A percentile compares a stretch with the other conserved stretches of the same genome.
These are phyloP conservation scores for Blastocladiella emersonii DNA, from an alignment of 371 early-diverging fungal species.

Conservation along the genomic window DNA sequence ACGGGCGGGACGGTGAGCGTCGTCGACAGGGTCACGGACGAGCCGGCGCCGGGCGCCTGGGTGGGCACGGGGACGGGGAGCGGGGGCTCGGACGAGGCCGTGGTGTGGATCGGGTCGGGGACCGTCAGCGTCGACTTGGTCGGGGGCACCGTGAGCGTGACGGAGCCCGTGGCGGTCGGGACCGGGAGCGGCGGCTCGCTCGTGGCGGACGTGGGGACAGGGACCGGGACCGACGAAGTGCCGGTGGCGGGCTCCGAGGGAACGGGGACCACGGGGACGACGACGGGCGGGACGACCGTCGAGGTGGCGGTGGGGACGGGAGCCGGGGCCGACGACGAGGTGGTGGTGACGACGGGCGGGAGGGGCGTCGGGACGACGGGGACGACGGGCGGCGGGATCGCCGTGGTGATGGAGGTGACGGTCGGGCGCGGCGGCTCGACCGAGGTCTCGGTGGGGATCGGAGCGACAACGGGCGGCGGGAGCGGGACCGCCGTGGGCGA, in stretches of 20 bases:
- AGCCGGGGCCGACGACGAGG: no score
- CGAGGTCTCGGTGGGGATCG: neutral
- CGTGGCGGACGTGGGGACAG: slow-evolving; percentile 23
- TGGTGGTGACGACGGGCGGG: no score
- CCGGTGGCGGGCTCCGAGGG: slow-evolving; percentile 24
- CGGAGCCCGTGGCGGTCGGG: neutral
- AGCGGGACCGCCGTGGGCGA: no score
- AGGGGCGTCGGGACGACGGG: no score
- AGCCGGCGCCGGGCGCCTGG: no score
- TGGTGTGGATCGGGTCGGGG: slow-evolving; percentile 4
- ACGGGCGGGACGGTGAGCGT: slow-evolving; percentile 9
- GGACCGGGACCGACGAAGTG: neutral
- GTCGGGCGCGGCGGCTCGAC: neutral
- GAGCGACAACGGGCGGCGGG: no score
- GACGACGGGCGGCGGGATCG: neutral
- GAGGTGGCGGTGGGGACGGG: no score
- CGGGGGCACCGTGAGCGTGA: slow-evolving; percentile 23
- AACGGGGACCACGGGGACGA: slow-evolving; percentile 23
- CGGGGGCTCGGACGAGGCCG: neutral
- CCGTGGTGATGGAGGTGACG: neutral
- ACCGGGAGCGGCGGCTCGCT: slow-evolving; percentile 25
- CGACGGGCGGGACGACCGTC: neutral
- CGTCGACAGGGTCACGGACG: slow-evolving; percentile 8
- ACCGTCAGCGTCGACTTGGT: slow-evolving; percentile 25
- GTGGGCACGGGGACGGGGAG: no score